phyloP scores from a whole-genome alignment of 2,329 filamentous ascomycete species.

The Lachnellula subtilissima region DNA sequence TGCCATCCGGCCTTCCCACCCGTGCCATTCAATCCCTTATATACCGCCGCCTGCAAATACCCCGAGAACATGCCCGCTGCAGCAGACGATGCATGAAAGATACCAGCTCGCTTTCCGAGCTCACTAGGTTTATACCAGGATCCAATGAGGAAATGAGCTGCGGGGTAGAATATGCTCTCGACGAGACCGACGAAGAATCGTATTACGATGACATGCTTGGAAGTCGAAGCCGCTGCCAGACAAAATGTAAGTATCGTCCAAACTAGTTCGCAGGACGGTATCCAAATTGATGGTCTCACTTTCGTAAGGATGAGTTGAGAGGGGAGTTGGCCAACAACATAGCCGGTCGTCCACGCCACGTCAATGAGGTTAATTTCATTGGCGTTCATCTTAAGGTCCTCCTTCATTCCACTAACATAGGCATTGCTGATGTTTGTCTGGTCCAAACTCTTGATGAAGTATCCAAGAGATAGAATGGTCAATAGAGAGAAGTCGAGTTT shows the following conservation, averaged over 20 bases:
- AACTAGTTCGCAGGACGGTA: constrained; percentile 38
- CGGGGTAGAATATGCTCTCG: constrained; percentile 26
- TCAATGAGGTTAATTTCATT: constrained; percentile 38
- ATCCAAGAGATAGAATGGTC: constrained; percentile 25
- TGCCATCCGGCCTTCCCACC: constrained; percentile 39
- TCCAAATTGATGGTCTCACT: constrained; percentile 40
- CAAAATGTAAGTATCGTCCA: constrained; percentile 35
- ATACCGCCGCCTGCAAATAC: constrained; percentile 40
- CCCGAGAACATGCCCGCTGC: constrained; percentile 40
- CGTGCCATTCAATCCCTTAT: constrained; percentile 36
- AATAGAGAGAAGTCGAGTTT: constrained; percentile 27
- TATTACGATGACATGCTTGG: constrained; percentile 33
- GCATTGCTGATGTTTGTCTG: constrained; percentile 34
- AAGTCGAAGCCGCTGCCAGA: constrained; percentile 34
- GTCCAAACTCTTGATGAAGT: constrained; percentile 30
- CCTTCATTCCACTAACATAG: constrained; percentile 42
- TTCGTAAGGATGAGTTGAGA: constrained; percentile 37
- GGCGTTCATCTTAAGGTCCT: constrained; percentile 41
- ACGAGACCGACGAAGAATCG: constrained; percentile 40
- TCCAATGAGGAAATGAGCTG: constrained; percentile 32
- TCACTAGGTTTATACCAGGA: constrained; percentile 42
- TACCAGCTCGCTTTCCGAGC: constrained; percentile 38
- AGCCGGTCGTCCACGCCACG: constrained; percentile 47
- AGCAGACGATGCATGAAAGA: constrained; percentile 37
- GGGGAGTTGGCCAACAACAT: constrained; percentile 45